Evolutionary conservation across 163 green algal species (phyloP).

Genomic region (Prototheca cutis): DNA sequence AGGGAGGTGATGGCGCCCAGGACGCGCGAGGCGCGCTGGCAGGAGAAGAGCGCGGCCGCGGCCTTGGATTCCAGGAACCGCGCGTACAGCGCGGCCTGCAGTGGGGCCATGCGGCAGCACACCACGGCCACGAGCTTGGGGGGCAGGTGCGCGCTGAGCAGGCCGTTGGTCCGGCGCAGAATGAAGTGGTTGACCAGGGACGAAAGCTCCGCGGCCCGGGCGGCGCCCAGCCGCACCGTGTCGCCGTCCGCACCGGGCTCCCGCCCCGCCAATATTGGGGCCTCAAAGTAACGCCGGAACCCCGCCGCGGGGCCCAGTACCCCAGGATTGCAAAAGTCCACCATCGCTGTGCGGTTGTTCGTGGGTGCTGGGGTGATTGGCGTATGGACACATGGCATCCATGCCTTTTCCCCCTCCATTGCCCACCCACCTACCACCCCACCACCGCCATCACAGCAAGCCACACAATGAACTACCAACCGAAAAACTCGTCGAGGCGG

Average conservation of each 20-base stretch:
- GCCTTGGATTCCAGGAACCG: slow-evolving; percentile 88
- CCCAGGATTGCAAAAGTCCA: slow-evolving; percentile 81
- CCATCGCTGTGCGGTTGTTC: slow-evolving; percentile 48
- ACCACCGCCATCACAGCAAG: no score
- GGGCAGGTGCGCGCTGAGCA: slow-evolving; percentile 88
- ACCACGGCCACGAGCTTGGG: slow-evolving; percentile 96
- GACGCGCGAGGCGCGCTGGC: slow-evolving; percentile 43
- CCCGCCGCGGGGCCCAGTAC: slow-evolving; percentile 65
- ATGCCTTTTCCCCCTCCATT: no score
- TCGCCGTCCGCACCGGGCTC: slow-evolving; percentile 61
- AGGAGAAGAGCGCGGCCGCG: slow-evolving; percentile 52
- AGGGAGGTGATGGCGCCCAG: slow-evolving; percentile 90
- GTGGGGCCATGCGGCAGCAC: slow-evolving; percentile 78
- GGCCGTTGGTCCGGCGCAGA: slow-evolving; percentile 87
- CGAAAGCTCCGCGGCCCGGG: slow-evolving; percentile 72
- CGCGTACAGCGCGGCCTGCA: slow-evolving; percentile 86
- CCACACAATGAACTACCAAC: slow-evolving; percentile 8
- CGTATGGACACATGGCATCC: not conserved
- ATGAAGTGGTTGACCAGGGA: slow-evolving; percentile 95
- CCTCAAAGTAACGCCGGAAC: slow-evolving; percentile 77
- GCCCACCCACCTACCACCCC: no score
- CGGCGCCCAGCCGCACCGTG: slow-evolving; percentile 42
- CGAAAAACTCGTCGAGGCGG: slow-evolving; percentile 82
- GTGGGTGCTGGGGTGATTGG: not conserved
- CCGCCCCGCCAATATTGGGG: slow-evolving; percentile 79